Conservation (phyloP, 2,329 filamentous ascomycete genomes). For the Stachybotrys elegans region DNA sequence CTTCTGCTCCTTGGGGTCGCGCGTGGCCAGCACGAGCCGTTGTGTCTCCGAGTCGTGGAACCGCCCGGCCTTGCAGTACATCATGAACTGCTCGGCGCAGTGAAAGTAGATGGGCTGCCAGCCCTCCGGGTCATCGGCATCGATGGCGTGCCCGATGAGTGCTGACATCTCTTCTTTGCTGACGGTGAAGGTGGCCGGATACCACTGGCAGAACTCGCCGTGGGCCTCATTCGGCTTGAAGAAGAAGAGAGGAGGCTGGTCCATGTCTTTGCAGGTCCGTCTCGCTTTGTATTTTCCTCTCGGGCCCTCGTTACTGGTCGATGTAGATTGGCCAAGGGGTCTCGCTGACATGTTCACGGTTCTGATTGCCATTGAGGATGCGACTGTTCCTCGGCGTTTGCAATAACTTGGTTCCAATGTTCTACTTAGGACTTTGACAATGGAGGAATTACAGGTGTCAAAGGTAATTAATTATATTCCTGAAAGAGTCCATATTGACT, state of each 20-base stretch:
- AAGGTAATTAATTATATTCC: too few relatives aligned
- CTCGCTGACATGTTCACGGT: too few relatives aligned
- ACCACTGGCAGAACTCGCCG: constrained; percentile 33
- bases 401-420: too few relatives aligned
- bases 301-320: too few relatives aligned
- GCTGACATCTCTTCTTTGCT: constrained; percentile 19
- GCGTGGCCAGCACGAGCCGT: constrained; percentile 17
- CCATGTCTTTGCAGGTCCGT: too few relatives aligned
- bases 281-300: too few relatives aligned
- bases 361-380: too few relatives aligned
- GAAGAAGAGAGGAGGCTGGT: constrained; percentile 26
- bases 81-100: constrained; percentile 36
- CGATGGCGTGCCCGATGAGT: constrained; percentile 18
- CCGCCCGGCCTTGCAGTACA: constrained; percentile 33
- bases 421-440: too few relatives aligned
- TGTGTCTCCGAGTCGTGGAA: constrained; percentile 23
- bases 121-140: constrained; percentile 8
- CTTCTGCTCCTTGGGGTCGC: constrained; percentile 22
- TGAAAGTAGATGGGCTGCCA: constrained; percentile 20
- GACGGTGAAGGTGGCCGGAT: constrained; percentile 21
- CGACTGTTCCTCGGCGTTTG: too few relatives aligned
- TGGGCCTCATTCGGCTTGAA: constrained; percentile 21
- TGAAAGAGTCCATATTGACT: too few relatives aligned
- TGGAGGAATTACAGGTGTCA: too few relatives aligned
- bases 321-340: too few relatives aligned